These are phyloP conservation scores for Lobulomyces angularis DNA, from an alignment of 192 early-diverging fungal species.

Conservation along the genomic window DNA sequence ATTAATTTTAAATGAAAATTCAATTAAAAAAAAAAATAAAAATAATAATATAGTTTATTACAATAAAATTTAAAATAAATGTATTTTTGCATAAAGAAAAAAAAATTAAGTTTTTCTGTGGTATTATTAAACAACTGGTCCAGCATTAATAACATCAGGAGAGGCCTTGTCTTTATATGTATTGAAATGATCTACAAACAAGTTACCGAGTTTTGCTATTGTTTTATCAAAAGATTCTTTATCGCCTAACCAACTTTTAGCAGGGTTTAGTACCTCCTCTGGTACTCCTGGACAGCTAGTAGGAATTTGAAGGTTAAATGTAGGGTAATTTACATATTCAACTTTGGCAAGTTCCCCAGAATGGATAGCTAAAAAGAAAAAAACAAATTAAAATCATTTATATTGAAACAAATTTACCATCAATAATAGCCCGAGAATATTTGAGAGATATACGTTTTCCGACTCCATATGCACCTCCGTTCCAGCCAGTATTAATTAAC, in stretches of 20 bases:
- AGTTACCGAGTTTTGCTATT: constrained; percentile 45
- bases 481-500: constrained; percentile 78
- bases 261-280: constrained; percentile 55
- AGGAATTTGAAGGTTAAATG: constrained; percentile 83
- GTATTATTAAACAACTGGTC: constrained; percentile 11
- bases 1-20: too few relatives aligned
- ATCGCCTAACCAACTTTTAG: constrained; percentile 55
- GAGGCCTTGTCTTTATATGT: constrained; percentile 52
- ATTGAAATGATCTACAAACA: constrained; percentile 69
- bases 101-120: too few relatives aligned
- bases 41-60: too few relatives aligned
- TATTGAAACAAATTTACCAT: too few relatives aligned
- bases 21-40: too few relatives aligned
- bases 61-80: too few relatives aligned
- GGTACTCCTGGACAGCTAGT: constrained; percentile 69
- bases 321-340: constrained; percentile 72
- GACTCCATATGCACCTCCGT: constrained; percentile 56
- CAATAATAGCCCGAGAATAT: constrained; percentile 73
- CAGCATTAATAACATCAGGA: constrained; percentile 46
- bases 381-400: too few relatives aligned
- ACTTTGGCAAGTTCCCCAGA: constrained; percentile 75
- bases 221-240: constrained; percentile 33
- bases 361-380: too few relatives aligned
- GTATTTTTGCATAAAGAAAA: too few relatives aligned
- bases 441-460: constrained; percentile 67